Evolutionary conservation across 1,284 basidiomycete species (phyloP), one percentile per base, ranked within the genome.

Genomic region (Anthracocystis walkeri): DNA sequence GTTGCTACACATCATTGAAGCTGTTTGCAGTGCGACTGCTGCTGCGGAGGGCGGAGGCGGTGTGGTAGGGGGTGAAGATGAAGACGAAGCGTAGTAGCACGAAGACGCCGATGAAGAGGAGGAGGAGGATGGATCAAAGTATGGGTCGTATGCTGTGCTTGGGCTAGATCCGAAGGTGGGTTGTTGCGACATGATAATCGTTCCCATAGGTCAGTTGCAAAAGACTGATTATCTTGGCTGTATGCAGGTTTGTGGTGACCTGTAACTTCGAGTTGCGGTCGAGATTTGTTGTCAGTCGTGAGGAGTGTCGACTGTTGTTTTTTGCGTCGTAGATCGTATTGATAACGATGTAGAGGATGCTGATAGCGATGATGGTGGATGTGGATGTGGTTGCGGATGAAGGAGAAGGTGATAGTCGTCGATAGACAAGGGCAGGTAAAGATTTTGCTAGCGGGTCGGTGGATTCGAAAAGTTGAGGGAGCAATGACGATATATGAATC

Each of bases 1-100:
- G 35, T 38, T 18, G n/a, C 18, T 40, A 35, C 58, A 62, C 59
- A 58, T 62, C 50, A 63, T 65, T 4, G 69, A 44, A 3, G 62
- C 58, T 4, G 62, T 48, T 41, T 56, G 51, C 2, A 59, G 48
- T 16, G 60, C 57, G 12, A 38, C 54, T 20, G 65, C 52, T 11
- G 71, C 35, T 27, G 18, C 31, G 1, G 62, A 1, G 7, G 55
- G 51, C 1, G 65, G 67, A 12, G 67, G 67, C 5, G 61, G 58
- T 14, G 68, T 70, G 23, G 62, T 54, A 12, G 58, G 54, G 5
- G 58, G 62, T 33, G 68, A 70, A 31, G 68, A 70, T 4, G 53
- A 53, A 18, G 54, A 49, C 8, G 68, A 70, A 11, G 48, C 57
- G 50, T 58, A 42, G 50, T 50, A 65, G 58, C 68, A 61, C 27